These are phyloP conservation scores for Sanghuangporus weigelae DNA, from an alignment of 1,284 basidiomycete species.

Conservation along the genomic window DNA sequence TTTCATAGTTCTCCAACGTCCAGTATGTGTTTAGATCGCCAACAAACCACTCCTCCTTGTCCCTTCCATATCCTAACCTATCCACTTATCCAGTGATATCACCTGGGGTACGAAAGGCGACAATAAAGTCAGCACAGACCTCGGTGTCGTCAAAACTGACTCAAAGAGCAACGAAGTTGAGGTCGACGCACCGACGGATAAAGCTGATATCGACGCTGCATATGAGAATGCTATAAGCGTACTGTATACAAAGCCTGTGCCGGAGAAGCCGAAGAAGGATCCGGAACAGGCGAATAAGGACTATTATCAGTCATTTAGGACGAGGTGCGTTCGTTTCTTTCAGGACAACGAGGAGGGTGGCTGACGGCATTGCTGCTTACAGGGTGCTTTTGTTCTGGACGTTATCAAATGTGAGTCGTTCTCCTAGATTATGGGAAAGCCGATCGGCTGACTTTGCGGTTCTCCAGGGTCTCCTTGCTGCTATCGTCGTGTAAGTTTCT, in stretches of 20 bases:
- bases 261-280: conserved; percentile 59
- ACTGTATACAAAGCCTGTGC: conserved; percentile 69
- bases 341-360: background rate
- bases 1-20: conserved; percentile 35
- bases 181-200: conserved; percentile 72
- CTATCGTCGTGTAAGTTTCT: conserved; percentile 55
- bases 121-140: conserved; percentile 78
- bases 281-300: conserved; percentile 77
- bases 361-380: conserved; percentile 10
- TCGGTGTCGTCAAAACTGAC: conserved; percentile 68
- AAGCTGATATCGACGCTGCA: conserved; percentile 82
- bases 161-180: conserved; percentile 72
- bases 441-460: conserved; percentile 13
- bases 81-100: conserved; percentile 45
- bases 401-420: conserved; percentile 61
- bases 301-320: conserved; percentile 84
- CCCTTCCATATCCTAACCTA: background rate
- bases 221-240: conserved; percentile 84
- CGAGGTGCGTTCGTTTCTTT: conserved; percentile 50
- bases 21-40: background rate
- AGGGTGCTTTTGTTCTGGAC: conserved; percentile 78
- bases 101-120: conserved; percentile 93
- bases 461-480: conserved; percentile 62
- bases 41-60: background rate
- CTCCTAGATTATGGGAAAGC: conserved; percentile 7